These are phyloP conservation scores for Simmondsia chinensis DNA, from an alignment of 148 eudicot species.

Conservation along the genomic window DNA sequence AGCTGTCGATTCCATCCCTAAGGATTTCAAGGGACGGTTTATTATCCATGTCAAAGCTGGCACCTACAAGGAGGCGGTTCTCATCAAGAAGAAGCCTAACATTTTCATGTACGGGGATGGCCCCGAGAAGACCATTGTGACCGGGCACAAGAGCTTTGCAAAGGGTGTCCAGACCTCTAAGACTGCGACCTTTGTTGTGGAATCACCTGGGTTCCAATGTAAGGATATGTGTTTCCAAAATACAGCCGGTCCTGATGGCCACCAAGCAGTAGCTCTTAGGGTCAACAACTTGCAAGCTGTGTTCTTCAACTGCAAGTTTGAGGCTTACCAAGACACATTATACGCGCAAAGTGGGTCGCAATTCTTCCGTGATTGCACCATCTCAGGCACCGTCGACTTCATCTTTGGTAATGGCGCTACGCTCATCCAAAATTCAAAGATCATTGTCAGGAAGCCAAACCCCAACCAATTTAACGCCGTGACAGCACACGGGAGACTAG, in stretches of 20 bases:
- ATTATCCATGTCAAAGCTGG: conserved; percentile 54
- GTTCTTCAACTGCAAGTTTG: conserved; percentile 37
- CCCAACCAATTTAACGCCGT: conserved; percentile 27
- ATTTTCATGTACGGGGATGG: conserved; percentile 58
- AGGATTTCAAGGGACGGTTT: conserved; percentile 17
- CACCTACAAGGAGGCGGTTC: conserved; percentile 30
- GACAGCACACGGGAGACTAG: conserved; percentile 37
- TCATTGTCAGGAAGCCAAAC: conserved; percentile 21
- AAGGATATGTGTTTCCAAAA: conserved; percentile 40
- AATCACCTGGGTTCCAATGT: conserved; percentile 29
- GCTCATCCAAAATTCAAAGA: conserved; percentile 24
- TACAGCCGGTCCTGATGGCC: conserved; percentile 44
- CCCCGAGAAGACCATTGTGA: conserved; percentile 29
- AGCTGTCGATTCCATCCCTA: conserved; percentile 35
- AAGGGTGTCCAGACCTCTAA: conserved; percentile 12
- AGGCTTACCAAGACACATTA: conserved; percentile 55
- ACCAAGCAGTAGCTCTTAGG: conserved; percentile 54
- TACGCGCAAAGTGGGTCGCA: conserved; percentile 41
- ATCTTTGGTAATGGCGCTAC: conserved; percentile 40
- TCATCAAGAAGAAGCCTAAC: conserved; percentile 21
- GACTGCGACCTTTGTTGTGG: conserved; percentile 25
- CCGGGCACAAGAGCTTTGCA: conserved; percentile 23
- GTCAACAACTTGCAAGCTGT: conserved; percentile 24
- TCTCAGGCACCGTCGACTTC: conserved; percentile 55
- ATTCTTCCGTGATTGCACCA: conserved; percentile 46